Evolutionary conservation across 2,329 filamentous ascomycete genomes (phyloP).

Genomic region (Fusarium setosum): DNA sequence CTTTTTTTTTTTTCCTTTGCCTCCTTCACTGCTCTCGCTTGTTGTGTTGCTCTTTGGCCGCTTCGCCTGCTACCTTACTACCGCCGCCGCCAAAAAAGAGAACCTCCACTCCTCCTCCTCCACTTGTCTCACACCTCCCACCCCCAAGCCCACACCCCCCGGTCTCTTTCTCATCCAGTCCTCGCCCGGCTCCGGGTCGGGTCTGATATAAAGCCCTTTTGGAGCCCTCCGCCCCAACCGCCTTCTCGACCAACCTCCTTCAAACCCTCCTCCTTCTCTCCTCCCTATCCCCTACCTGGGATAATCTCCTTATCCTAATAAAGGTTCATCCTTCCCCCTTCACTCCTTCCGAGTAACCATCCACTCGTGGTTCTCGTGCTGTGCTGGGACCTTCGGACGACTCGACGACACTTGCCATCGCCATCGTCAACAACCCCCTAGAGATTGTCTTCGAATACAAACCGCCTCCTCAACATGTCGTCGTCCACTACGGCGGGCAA

Average conservation of each 20-base stretch:
- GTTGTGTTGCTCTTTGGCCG: conserved; percentile 7
- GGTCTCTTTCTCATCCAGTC: conserved; percentile 30
- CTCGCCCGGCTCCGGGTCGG: conserved; percentile 34
- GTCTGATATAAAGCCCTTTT: conserved; percentile 45
- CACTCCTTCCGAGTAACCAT: conserved; percentile 31
- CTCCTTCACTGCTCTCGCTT: conserved; percentile 6
- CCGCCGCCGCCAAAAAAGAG: conserved; percentile 4
- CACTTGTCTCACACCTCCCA: conserved; percentile 39
- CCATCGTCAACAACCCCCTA: conserved; percentile 8
- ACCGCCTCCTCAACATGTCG: conserved; percentile 44
- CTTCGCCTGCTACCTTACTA: conserved; percentile 6
- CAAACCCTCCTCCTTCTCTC: conserved; percentile 15
- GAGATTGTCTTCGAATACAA: conserved; percentile 10
- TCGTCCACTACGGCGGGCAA: conserved; percentile 53
- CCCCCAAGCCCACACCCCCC: conserved; percentile 21
- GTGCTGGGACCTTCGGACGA: conserved; percentile 22
- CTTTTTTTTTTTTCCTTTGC: conserved; percentile 12
- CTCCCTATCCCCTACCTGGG: conserved; percentile 26
- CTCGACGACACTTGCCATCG: conserved; percentile 27
- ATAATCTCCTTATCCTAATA: conserved; percentile 25
- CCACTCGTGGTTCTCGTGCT: conserved; percentile 34
- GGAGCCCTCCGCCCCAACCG: conserved; percentile 41
- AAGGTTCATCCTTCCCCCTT: conserved; percentile 23
- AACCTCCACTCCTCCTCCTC: conserved; percentile 36
- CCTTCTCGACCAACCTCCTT: conserved; percentile 27